A percentile compares a stretch with the other conserved stretches of the same genome.
Evolutionary conservation across 371 early-diverging fungal genomes (phyloP).

Genomic region (Mucor racemosus): DNA sequence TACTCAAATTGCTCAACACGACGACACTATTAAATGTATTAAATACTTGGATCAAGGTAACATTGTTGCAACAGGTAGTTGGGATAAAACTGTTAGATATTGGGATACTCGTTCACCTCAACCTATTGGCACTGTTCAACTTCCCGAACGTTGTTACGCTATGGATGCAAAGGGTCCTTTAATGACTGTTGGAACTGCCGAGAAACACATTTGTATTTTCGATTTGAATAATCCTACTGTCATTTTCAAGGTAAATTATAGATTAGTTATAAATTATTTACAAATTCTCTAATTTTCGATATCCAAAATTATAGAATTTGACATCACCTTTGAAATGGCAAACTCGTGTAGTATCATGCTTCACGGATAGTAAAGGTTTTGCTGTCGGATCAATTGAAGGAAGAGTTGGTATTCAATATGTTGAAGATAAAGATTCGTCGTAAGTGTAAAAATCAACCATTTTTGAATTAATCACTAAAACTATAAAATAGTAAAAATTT

Average conservation of each 20-base stretch:
- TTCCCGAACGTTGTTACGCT: conserved; percentile 87
- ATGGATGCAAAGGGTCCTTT: conserved; percentile 73
- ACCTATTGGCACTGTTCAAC: conserved; percentile 72
- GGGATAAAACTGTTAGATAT: conserved; percentile 97
- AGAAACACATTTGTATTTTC: conserved; percentile 74
- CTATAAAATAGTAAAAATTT: conserved; percentile 69
- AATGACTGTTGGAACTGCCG: conserved; percentile 39
- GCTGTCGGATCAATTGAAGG: conserved; percentile 94
- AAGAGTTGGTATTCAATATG: conserved; percentile 89
- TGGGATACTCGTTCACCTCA: conserved; percentile 88
- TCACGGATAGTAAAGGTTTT: conserved; percentile 80
- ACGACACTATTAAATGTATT: conserved; percentile 77
- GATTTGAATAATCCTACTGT: conserved; percentile 81
- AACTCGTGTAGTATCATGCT: conserved; percentile 81
- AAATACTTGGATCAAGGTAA: conserved; percentile 74
- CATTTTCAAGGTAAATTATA: conserved; percentile 64
- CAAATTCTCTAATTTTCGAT: background rate
- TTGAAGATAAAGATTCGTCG: conserved; percentile 80
- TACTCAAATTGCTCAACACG: conserved; percentile 82
- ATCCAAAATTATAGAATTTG: conserved; percentile 41
- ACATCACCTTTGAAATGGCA: conserved; percentile 89
- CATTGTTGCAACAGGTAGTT: conserved; percentile 73
- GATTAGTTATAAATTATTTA: background rate
- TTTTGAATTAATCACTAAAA: background rate
- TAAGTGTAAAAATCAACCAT: conserved; percentile 38